Conservation (phyloP, 495 filamentous ascomycete genomes). For the Aspergillus conjunctus region DNA sequence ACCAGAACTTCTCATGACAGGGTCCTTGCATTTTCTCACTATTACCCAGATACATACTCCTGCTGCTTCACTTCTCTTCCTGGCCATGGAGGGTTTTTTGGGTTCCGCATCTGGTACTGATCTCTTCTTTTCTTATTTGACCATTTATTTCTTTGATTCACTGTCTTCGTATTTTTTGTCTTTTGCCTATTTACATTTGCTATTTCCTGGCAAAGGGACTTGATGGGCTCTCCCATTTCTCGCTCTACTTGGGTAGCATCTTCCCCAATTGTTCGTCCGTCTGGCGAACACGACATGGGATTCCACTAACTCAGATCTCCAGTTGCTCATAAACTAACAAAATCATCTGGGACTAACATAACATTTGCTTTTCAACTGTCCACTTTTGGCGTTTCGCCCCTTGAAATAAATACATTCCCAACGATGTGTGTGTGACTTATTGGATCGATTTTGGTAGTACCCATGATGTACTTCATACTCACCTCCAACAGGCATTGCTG, state of each 20-base stretch:
- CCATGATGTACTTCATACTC: background rate
- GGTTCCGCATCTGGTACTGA: background rate
- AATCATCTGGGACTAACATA: background rate
- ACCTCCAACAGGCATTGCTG: background rate
- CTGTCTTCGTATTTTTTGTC: too few relatives aligned
- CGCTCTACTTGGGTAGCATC: background rate
- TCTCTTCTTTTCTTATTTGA: background rate
- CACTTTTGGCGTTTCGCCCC: conserved; percentile 1
- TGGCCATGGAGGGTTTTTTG: background rate
- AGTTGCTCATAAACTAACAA: background rate
- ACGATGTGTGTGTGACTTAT: background rate
- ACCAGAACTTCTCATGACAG: background rate
- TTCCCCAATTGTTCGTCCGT: background rate
- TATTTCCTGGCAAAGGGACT: background rate
- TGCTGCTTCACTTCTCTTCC: background rate
- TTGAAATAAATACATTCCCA: background rate
- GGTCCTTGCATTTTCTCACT: background rate
- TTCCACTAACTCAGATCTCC: background rate
- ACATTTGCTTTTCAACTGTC: background rate
- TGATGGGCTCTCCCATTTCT: background rate
- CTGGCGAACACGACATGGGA: background rate
- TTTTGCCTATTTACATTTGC: too few relatives aligned
- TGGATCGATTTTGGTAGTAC: background rate
- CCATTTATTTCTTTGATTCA: background rate
- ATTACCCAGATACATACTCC: too few relatives aligned